Evolutionary conservation across 768 basidiomycete species (phyloP).

Genomic region (Lepiota brunneoincarnata): DNA sequence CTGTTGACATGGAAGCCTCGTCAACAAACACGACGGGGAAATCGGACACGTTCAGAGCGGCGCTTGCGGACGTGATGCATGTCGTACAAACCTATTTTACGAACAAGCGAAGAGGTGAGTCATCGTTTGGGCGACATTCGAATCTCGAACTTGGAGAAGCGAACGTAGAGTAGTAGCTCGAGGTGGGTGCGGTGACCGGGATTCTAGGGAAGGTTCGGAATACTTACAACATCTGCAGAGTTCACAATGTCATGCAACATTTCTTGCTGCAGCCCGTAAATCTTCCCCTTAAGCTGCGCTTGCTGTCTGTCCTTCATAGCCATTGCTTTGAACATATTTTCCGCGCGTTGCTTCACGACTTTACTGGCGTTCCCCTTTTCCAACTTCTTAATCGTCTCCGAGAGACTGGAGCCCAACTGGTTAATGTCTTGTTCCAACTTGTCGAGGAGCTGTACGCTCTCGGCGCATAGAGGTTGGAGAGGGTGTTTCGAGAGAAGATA

Average conservation of each 20-base stretch:
- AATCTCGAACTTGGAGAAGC: neutral
- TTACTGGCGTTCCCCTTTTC: conserved; percentile 10
- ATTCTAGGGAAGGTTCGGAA: conserved; percentile 10
- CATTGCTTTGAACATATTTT: conserved; percentile 31
- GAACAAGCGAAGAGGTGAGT: conserved; percentile 1
- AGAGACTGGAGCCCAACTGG: conserved; percentile 16
- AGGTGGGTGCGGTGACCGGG: no score
- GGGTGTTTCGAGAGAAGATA: conserved; percentile 61
- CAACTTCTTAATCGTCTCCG: conserved; percentile 18
- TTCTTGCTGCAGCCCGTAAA: conserved; percentile 53
- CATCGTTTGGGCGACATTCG: neutral
- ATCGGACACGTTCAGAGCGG: conserved; percentile 66
- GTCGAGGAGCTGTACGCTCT: conserved; percentile 27
- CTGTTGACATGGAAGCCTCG: conserved; percentile 96
- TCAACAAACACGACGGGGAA: conserved; percentile 94
- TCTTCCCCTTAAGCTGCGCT: conserved; percentile 33
- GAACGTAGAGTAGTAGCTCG: no score
- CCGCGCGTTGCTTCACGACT: conserved; percentile 19
- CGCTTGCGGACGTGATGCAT: conserved; percentile 74
- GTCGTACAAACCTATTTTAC: conserved; percentile 77
- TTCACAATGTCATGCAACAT: conserved; percentile 66
- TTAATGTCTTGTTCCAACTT: conserved; percentile 15
- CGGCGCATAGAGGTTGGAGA: conserved; percentile 41
- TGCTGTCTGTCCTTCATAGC: conserved; percentile 25
- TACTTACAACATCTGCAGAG: conserved; percentile 70